Conservation (phyloP, 306 rosid genomes). For the Carpinus viminea region DNA sequence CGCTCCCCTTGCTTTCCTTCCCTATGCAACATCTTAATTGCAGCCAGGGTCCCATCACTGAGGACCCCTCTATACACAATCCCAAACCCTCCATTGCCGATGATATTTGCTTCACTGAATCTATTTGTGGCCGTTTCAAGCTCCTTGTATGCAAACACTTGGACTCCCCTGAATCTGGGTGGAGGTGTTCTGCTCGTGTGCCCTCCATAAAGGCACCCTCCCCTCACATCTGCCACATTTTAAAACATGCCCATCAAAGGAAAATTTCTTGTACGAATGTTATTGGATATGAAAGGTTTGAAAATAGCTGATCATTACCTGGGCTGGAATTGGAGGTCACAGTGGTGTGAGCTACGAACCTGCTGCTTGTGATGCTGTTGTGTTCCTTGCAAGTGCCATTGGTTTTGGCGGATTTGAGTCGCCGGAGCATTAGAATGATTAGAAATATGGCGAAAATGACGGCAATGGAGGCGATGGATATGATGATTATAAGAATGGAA, state of each 20-base stretch:
- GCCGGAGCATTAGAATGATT: constrained; percentile 55
- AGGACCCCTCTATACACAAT: constrained; percentile 74
- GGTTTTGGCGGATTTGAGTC: constrained; percentile 48
- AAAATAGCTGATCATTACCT: constrained; percentile 44
- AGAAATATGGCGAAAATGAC: constrained; percentile 47
- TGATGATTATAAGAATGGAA: constrained; percentile 47
- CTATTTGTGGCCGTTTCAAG: constrained; percentile 69
- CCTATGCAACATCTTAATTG: constrained; percentile 66
- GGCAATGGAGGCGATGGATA: constrained; percentile 33
- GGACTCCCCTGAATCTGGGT: constrained; percentile 61
- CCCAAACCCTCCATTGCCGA: constrained; percentile 67
- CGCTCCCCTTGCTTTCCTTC: constrained; percentile 94
- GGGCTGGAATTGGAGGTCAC: constrained; percentile 64
- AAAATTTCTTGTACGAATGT: too few species aligned
- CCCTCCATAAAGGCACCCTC: constrained; percentile 80
- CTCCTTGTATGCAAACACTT: constrained; percentile 85
- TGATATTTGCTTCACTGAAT: constrained; percentile 64
- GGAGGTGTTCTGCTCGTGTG: constrained; percentile 45
- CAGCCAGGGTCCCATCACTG: constrained; percentile 75
- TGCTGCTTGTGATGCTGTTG: constrained; percentile 37
- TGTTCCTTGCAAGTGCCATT: constrained; percentile 42
- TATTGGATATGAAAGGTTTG: not conserved
- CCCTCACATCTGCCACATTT: constrained; percentile 64
- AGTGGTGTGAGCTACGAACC: constrained; percentile 57
- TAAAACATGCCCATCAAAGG: constrained; percentile 21